Evolutionary conservation across 148 eudicot species (phyloP).

Genomic region (Chenopodium berlandieri): DNA sequence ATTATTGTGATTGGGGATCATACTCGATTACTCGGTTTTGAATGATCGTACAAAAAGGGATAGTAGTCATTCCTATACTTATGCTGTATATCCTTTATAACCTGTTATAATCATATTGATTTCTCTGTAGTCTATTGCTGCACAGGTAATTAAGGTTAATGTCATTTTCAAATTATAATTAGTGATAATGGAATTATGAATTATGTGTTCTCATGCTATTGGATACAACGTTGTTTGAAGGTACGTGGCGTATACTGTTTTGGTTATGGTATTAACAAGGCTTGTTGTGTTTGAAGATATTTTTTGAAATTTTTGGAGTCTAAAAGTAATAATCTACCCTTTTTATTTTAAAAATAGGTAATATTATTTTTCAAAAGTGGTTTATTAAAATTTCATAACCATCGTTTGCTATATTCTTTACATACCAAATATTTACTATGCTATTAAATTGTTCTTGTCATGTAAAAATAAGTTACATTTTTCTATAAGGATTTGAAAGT

Average conservation of each 20-base stretch:
- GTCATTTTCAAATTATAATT: neutral
- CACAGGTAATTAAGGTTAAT: neutral
- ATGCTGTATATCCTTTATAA: neutral
- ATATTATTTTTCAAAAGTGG: neutral
- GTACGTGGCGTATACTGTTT: neutral
- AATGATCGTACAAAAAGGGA: neutral
- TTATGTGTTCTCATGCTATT: neutral
- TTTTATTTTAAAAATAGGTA: neutral
- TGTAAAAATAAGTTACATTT: no score
- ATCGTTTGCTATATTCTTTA: no score
- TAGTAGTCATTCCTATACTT: neutral
- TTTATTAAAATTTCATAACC: neutral
- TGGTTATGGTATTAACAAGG: neutral
- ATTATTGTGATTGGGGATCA: neutral
- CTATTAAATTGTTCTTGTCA: no score
- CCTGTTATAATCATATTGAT: neutral
- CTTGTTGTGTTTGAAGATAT: neutral
- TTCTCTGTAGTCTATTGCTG: neutral
- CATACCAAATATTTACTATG: no score
- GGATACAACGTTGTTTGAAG: neutral
- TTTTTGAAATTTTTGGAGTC: neutral
- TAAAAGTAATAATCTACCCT: neutral
- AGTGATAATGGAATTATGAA: neutral
- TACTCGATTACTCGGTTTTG: neutral
- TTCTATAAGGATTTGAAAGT: no score